These are phyloP conservation scores for Cyberlindnera nakhonratchasimensis DNA, from an alignment of 805 yeast species.

Conservation along the genomic window DNA sequence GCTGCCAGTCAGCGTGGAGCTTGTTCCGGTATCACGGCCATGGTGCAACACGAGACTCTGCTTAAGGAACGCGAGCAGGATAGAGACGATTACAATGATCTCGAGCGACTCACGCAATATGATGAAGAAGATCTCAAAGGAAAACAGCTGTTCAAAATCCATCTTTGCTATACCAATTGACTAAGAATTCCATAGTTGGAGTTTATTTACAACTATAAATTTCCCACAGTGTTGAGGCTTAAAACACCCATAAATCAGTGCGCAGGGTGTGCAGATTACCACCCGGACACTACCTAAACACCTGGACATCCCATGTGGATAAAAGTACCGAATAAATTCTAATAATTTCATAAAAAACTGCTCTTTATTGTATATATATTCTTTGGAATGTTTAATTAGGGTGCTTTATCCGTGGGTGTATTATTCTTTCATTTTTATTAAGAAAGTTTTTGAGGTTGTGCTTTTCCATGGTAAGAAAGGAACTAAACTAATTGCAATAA, in stretches of 20 bases:
- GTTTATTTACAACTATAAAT: not conserved
- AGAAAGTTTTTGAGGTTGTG: no score
- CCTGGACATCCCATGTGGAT: not conserved
- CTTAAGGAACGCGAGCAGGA: conserved; percentile 63
- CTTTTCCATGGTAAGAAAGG: no score
- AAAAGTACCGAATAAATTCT: no score
- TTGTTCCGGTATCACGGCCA: conserved; percentile 15
- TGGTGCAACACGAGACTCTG: conserved; percentile 48
- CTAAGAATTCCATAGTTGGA: not conserved
- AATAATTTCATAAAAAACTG: not conserved
- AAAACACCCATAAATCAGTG: not conserved
- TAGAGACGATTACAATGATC: conserved; percentile 73
- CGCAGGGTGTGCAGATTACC: not conserved
- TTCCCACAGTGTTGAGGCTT: not conserved
- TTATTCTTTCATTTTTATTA: no score
- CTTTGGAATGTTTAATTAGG: not conserved
- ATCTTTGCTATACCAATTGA: not conserved
- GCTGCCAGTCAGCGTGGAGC: conserved; percentile 5
- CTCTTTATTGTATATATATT: not conserved
- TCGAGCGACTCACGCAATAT: conserved; percentile 72
- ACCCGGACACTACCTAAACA: not conserved
- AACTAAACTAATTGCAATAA: no score
- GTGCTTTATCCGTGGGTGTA: no score
- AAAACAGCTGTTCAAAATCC: conserved; percentile 48
- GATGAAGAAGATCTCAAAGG: conserved; percentile 71